Evolutionary conservation across 2,329 filamentous ascomycete genomes (phyloP).

Genomic region (Penicillium sp.): DNA sequence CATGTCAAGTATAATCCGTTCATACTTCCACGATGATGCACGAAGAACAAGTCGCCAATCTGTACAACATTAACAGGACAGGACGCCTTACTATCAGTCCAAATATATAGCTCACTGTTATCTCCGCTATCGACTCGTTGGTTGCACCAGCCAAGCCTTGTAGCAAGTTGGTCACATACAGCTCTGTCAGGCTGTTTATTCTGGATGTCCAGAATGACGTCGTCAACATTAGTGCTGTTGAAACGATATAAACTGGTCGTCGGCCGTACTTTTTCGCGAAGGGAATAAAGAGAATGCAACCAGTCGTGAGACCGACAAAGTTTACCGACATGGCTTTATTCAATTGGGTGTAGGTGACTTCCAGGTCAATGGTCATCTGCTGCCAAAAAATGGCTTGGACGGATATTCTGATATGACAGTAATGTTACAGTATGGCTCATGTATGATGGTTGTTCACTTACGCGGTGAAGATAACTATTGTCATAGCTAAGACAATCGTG

Average conservation of each 20-base stretch:
- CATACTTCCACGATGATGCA: slow-evolving; percentile 51
- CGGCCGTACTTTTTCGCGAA: slow-evolving; percentile 49
- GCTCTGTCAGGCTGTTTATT: slow-evolving; percentile 42
- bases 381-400: slow-evolving; percentile 47
- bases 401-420: slow-evolving; percentile 26
- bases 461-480: slow-evolving; percentile 43
- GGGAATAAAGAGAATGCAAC: slow-evolving; percentile 47
- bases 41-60: slow-evolving; percentile 50
- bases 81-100: slow-evolving; percentile 15
- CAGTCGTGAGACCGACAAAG: slow-evolving; percentile 45
- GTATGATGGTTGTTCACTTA: slow-evolving; percentile 2
- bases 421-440: background rate
- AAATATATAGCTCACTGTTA: slow-evolving; percentile 42
- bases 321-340: slow-evolving; percentile 49
- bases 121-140: slow-evolving; percentile 42
- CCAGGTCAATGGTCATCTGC: slow-evolving; percentile 45
- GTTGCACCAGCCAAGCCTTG: slow-evolving; percentile 40
- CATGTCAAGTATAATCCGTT: slow-evolving; percentile 51
- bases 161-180: slow-evolving; percentile 46
- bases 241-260: slow-evolving; percentile 47
- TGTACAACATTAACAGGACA: slow-evolving; percentile 9
- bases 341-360: slow-evolving; percentile 41
- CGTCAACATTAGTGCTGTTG: slow-evolving; percentile 39
- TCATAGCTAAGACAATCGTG: slow-evolving; percentile 43
- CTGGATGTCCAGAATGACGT: slow-evolving; percentile 44